phyloP scores from a whole-genome alignment of 208 protist species.

The Acanthamoeba healyi region DNA sequence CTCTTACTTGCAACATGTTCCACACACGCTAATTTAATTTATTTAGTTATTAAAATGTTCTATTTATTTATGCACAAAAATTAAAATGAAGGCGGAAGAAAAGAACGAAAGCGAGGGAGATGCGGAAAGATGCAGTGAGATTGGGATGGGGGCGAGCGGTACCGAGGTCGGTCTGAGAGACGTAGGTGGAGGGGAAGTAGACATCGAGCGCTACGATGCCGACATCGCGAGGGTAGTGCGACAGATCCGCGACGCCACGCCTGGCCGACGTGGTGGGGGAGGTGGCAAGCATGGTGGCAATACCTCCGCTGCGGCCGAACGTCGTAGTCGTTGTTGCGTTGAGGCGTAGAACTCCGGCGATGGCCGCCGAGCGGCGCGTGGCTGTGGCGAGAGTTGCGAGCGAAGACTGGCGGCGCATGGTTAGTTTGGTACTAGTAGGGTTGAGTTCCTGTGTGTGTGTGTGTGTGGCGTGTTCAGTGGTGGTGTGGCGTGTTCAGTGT shows the following conservation, averaged over 20 bases:
- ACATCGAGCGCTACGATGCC: conserved; percentile 93
- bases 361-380: not conserved
- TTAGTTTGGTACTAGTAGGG: not conserved
- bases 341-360: not conserved
- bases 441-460: not conserved
- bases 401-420: not conserved
- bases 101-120: not conserved
- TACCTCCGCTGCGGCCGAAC: not conserved
- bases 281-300: not conserved
- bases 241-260: not conserved
- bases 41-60: not conserved
- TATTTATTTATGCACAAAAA: conserved; percentile 38
- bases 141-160: not conserved
- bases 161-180: conserved; percentile 91
- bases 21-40: not conserved
- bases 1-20: not conserved
- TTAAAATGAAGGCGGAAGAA: not conserved
- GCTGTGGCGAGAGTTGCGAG: not conserved
- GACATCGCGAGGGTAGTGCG: conserved; percentile 82
- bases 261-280: not conserved
- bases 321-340: not conserved
- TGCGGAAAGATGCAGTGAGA: not conserved
- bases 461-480: not conserved
- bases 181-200: conserved; percentile 92
- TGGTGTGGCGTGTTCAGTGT: not conserved